Evolutionary conservation across 352 stramenopile genomes (phyloP), one percentile per base, ranked within the genome.

Genomic region (Pythium rishiriense): DNA sequence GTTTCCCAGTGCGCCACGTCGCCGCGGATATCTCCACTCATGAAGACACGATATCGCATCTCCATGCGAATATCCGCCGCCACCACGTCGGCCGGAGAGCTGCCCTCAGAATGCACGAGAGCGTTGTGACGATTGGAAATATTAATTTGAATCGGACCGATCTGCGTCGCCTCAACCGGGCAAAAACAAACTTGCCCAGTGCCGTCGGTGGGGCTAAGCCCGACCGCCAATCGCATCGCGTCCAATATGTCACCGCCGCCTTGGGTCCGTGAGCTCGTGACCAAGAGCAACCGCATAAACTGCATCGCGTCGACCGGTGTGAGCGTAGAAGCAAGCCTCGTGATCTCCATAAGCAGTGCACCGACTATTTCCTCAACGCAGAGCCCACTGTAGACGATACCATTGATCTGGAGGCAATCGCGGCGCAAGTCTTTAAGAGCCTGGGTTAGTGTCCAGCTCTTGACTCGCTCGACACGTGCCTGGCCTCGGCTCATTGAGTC

Each of bases 171-270:
- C 28, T 86, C 74, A 6, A 50, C 15, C 2, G 81, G 80, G 35
- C 81, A 91, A 17, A 91, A 75, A 56, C 67, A 87, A 52, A 77
- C 83, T 10, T 73, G 66, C 15, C 80, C 63, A 28, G 63, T 10
- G 0, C 51, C 47, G 12, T 28, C 26, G 0, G 14, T 11, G 5
- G 37, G 37, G 14, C 37, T 43, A 17, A 39, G 11, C 11, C 68
- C 65, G 49, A 91, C 71, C 22, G 87, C 59, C 1, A 86, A 39
- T 25, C 88, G 76, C 39, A 91, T 68, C 3, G 75, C 75, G 54
- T 93, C 81, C 6, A 89, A 66, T 41, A 92, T 88, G 49, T 92
- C 83, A 5, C 79, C 83, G 0, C 79, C 81, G 6, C 81, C 81
- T 24, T 87, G 71, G 3, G 81, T 92, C 5, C 83, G 78, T 24